phyloP scores from a whole-genome alignment of 495 filamentous ascomycete species.

The Aspergillus carlsbadensis region DNA sequence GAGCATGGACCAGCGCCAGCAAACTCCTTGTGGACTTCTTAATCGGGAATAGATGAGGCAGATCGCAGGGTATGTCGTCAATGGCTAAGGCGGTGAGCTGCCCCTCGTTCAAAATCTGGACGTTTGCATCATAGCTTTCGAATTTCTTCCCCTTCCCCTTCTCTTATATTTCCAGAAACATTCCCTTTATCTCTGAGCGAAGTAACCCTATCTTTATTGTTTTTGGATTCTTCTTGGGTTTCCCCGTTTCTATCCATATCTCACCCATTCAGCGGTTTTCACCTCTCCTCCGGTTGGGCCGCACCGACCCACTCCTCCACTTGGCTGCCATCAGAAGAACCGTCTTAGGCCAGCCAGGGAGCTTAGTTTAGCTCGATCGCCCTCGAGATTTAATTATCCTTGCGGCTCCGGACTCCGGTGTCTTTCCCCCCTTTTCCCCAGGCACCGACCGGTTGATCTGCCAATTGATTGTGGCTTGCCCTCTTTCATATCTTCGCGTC shows the following conservation, averaged over 20 bases:
- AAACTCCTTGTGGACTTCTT: background rate
- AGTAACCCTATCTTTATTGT: background rate
- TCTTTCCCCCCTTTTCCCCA: constrained; percentile 4
- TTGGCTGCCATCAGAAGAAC: constrained; percentile 9
- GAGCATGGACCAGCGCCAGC: background rate
- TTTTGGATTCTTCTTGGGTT: background rate
- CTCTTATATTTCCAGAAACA: background rate
- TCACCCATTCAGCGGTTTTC: background rate
- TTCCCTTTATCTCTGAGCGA: background rate
- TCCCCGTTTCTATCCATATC: background rate
- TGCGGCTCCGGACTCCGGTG: constrained; percentile 6
- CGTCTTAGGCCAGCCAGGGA: background rate
- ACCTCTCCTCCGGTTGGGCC: background rate
- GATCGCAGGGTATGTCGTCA: background rate
- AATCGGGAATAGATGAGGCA: background rate
- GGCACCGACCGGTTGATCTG: background rate
- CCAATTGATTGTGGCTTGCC: background rate
- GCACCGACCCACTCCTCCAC: constrained; percentile 9
- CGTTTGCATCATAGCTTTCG: background rate
- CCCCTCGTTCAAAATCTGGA: constrained; percentile 1
- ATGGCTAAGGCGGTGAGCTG: constrained; percentile 5
- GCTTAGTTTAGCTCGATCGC: background rate
- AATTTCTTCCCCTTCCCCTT: background rate
- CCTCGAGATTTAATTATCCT: background rate
- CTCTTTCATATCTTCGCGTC: background rate